Conservation (phyloP, 2,329 filamentous ascomycete species). For the Aspergillus floridensis region DNA sequence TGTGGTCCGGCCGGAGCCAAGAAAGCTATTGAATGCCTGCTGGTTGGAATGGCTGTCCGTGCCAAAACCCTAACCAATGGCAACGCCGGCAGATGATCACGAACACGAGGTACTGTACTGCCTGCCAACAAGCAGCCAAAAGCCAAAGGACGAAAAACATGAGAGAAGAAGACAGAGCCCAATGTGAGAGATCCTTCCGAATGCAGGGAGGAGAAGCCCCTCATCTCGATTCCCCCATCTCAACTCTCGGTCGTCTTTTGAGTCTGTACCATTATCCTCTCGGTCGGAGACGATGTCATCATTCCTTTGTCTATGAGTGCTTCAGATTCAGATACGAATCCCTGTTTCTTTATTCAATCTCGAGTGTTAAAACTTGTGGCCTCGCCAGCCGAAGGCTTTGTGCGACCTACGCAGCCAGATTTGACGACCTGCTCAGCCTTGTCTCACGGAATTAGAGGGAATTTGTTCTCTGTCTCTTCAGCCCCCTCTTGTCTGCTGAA, state of each 20-base stretch:
- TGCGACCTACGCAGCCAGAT: background rate
- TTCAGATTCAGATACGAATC: background rate
- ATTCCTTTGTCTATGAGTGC: background rate
- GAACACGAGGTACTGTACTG: conserved; percentile 3
- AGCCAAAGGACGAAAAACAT: background rate
- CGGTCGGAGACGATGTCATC: background rate
- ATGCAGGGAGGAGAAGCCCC: background rate
- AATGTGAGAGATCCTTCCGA: no score
- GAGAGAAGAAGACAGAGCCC: background rate
- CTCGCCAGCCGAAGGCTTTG: background rate
- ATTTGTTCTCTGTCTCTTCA: background rate
- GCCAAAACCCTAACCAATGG: conserved; percentile 4
- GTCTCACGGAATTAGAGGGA: background rate
- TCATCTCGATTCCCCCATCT: background rate
- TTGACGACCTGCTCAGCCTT: background rate
- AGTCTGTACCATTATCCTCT: background rate
- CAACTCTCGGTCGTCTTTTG: background rate
- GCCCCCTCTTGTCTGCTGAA: background rate
- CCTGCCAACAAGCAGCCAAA: background rate
- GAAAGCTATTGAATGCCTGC: background rate
- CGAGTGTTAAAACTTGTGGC: background rate
- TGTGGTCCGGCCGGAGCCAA: background rate
- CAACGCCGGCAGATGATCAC: background rate
- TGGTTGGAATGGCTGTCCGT: background rate
- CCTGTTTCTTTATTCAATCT: background rate